A percentile compares a stretch with the other conserved stretches of the same genome.
Evolutionary conservation across 179 eudicot genomes (phyloP).

Genomic region (Heliamphora pulchella): DNA sequence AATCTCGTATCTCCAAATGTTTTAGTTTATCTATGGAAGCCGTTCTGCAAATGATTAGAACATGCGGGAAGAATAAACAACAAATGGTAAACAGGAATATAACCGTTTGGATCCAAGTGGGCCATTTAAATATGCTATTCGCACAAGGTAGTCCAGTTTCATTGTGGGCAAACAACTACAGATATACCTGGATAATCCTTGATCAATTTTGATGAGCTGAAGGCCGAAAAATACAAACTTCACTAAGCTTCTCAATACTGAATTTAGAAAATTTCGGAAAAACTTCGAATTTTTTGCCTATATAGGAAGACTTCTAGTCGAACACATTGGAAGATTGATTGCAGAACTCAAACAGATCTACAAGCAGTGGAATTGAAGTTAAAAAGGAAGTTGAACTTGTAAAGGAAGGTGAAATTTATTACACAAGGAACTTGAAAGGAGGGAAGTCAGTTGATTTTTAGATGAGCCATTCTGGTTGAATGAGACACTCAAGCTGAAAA

Average conservation of each 20-base stretch:
- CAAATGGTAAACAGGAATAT: no score
- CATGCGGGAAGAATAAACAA: no score
- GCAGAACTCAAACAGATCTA: background rate
- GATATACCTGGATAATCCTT: background rate
- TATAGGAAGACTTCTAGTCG: background rate
- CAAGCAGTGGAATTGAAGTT: background rate
- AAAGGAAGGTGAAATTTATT: no score
- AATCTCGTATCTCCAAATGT: no score
- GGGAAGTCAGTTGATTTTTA: no score
- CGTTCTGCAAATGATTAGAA: no score
- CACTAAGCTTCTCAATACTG: no score
- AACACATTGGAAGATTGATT: background rate
- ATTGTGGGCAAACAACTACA: background rate
- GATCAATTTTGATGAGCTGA: background rate
- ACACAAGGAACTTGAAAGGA: no score
- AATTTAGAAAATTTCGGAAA: no score
- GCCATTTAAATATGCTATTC: background rate
- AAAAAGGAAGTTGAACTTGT: background rate
- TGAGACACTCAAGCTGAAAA: background rate
- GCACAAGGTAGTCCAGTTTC: background rate
- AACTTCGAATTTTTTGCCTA: background rate
- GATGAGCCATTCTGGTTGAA: background rate
- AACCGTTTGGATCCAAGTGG: no score
- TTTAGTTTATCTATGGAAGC: no score
- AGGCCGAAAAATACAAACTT: no score